A percentile compares a stretch with the other conserved stretches of the same genome.
These are phyloP conservation scores for Cladosporium sp. DNA, from an alignment of 2,329 filamentous ascomycete genomes.

Conservation along the genomic window DNA sequence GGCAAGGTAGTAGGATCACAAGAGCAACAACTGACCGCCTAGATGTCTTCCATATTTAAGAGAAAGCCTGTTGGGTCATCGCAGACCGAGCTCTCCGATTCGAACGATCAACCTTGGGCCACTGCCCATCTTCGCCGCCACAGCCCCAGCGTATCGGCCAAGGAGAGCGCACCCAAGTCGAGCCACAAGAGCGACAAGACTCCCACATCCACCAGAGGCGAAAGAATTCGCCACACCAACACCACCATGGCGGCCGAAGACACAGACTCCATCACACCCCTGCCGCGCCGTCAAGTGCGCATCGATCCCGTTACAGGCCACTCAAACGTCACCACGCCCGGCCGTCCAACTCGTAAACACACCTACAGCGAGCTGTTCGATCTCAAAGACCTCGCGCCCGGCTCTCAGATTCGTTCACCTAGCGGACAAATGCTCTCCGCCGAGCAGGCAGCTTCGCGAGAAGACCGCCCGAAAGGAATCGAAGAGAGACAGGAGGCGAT, in stretches of 20 bases:
- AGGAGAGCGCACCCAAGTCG: not conserved
- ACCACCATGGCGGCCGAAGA: not conserved
- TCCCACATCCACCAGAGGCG: not conserved
- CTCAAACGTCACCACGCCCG: constrained; percentile 18
- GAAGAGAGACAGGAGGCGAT: constrained; percentile 35
- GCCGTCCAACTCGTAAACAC: constrained; percentile 16
- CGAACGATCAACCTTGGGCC: constrained; percentile 6
- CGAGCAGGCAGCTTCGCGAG: constrained; percentile 22
- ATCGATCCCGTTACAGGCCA: constrained; percentile 17
- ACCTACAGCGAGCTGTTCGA: constrained; percentile 28
- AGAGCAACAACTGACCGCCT: not conserved
- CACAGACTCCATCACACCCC: not conserved
- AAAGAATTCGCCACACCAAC: not conserved
- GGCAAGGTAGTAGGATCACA: not conserved
- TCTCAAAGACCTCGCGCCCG: constrained; percentile 20
- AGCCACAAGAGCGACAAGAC: not conserved
- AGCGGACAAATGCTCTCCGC: constrained; percentile 28
- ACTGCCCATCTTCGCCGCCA: not conserved
- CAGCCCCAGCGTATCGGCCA: not conserved
- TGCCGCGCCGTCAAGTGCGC: not conserved
- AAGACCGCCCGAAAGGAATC: constrained; percentile 31
- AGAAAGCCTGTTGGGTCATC: not conserved
- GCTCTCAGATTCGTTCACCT: constrained; percentile 26
- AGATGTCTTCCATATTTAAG: not conserved
- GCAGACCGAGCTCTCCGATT: not conserved